These are phyloP conservation scores for Sclerotinia glacialis DNA, from an alignment of 2,329 filamentous ascomycete species.

Conservation along the genomic window DNA sequence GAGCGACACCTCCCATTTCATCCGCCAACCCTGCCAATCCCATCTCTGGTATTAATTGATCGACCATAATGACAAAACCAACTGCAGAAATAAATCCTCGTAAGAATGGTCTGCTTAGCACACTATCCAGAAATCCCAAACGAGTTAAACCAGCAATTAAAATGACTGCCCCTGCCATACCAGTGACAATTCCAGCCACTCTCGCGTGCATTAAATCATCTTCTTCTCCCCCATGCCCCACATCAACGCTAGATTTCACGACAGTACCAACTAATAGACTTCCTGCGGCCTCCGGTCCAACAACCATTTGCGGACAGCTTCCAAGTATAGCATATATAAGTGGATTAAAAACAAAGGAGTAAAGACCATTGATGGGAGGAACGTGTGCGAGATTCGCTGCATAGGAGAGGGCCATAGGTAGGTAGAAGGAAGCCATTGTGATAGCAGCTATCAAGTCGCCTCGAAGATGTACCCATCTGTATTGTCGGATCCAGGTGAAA, in stretches of 20 bases:
- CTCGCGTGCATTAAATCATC: slow-evolving; percentile 68
- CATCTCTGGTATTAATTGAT: slow-evolving; percentile 88
- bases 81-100: slow-evolving; percentile 97
- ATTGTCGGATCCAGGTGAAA: slow-evolving; percentile 86
- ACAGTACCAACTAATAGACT: slow-evolving; percentile 87
- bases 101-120: slow-evolving; percentile 87
- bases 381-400: slow-evolving; percentile 90
- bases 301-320: slow-evolving; percentile 87
- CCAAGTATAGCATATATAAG: slow-evolving; percentile 88
- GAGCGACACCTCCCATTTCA: slow-evolving; percentile 60
- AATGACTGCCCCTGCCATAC: slow-evolving; percentile 83
- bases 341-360: slow-evolving; percentile 90
- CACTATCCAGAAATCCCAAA: slow-evolving; percentile 89
- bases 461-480: slow-evolving; percentile 74
- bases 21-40: slow-evolving; percentile 69
- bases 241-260: slow-evolving; percentile 72
- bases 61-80: slow-evolving; percentile 91
- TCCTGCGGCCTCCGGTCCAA: slow-evolving; percentile 91
- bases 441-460: slow-evolving; percentile 86
- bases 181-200: slow-evolving; percentile 84
- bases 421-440: slow-evolving; percentile 98
- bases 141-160: slow-evolving; percentile 81
- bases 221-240: slow-evolving; percentile 61
- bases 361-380: slow-evolving; percentile 89
- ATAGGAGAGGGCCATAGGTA: slow-evolving; percentile 93